Evolutionary conservation across 441 rosid genomes (phyloP).

Genomic region (Biscutella laevigata): DNA sequence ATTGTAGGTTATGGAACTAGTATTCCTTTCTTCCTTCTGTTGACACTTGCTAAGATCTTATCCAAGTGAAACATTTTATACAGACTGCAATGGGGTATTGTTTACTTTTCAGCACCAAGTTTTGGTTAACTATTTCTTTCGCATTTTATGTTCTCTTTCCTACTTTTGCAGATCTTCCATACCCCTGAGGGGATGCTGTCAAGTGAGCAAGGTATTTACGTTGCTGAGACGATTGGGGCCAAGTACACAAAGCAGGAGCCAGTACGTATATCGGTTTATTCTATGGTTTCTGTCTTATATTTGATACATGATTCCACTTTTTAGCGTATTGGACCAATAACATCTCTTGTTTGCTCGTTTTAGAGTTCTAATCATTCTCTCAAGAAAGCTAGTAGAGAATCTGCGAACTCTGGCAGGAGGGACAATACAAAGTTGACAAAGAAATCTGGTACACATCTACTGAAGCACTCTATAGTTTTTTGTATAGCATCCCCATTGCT

Average conservation of each 20-base stretch:
- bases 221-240: conserved; percentile 66
- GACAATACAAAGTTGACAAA: conserved; percentile 59
- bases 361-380: conserved; percentile 55
- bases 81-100: background rate
- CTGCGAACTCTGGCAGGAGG: conserved; percentile 47
- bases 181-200: conserved; percentile 93
- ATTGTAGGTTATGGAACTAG: background rate
- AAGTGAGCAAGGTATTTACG: conserved; percentile 83
- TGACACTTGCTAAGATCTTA: background rate
- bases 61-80: background rate
- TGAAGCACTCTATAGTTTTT: conserved; percentile 10
- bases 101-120: background rate
- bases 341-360: conserved; percentile 15
- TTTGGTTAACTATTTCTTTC: background rate
- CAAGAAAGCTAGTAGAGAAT: conserved; percentile 63
- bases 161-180: conserved; percentile 44
- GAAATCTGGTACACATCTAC: conserved; percentile 55
- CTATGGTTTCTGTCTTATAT: background rate
- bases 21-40: background rate
- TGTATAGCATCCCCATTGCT: background rate
- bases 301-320: background rate
- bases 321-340: conserved; percentile 3
- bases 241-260: conserved; percentile 60
- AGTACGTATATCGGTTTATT: conserved; percentile 34
- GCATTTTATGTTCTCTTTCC: conserved; percentile 10